These are phyloP conservation scores for Trichosporon coremiiforme DNA, from an alignment of 1,284 basidiomycete genomes.

Conservation along the genomic window DNA sequence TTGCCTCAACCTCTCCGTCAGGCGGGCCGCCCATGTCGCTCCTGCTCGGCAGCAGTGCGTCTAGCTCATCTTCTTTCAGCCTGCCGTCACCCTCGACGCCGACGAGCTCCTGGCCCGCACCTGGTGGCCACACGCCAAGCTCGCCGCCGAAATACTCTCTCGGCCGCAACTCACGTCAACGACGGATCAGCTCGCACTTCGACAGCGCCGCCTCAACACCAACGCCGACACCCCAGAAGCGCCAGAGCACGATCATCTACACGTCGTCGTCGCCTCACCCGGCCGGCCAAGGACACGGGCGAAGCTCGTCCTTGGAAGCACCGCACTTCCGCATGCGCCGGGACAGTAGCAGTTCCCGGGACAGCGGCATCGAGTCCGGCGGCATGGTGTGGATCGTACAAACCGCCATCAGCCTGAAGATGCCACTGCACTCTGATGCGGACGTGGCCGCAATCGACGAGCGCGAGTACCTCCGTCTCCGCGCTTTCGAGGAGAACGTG, in stretches of 20 bases:
- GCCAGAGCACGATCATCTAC: constrained; percentile 16
- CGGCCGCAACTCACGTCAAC: not conserved
- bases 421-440: constrained; percentile 2
- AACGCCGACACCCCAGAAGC: constrained; percentile 2
- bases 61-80: not conserved
- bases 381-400: constrained; percentile 8
- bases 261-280: not conserved
- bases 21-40: constrained; percentile 12
- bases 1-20: not conserved
- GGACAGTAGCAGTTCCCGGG: constrained; percentile 1
- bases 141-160: constrained; percentile 9
- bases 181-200: constrained; percentile 3
- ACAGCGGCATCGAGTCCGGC: constrained; percentile 4
- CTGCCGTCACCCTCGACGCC: not conserved
- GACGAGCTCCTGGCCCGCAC: constrained; percentile 1
- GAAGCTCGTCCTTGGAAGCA: not conserved
- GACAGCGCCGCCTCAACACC: not conserved
- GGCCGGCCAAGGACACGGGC: not conserved
- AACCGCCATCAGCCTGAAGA: not conserved
- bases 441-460: constrained; percentile 10
- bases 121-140: not conserved
- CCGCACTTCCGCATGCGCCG: not conserved
- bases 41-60: not conserved
- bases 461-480: constrained; percentile 14
- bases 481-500: constrained; percentile 10